phyloP scores from a whole-genome alignment of 2,329 filamentous ascomycete species.

The Coniochaeta prunicola region DNA sequence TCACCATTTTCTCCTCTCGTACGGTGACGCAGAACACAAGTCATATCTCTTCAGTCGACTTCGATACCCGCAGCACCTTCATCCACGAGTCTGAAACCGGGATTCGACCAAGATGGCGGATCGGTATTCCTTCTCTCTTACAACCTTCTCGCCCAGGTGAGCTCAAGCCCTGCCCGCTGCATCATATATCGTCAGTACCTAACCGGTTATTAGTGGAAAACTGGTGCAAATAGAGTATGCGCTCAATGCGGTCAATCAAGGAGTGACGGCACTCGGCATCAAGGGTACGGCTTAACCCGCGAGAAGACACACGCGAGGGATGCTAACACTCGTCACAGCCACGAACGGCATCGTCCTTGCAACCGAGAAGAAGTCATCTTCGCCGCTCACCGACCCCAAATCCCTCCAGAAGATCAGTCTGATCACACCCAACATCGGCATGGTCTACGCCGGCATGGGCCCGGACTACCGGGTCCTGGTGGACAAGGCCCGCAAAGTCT shows the following conservation, averaged over 20 bases:
- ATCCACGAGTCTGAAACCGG: background rate
- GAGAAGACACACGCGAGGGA: background rate
- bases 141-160: constrained; percentile 98
- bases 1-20: background rate
- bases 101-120: constrained; percentile 65
- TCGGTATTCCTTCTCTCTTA: constrained; percentile 98
- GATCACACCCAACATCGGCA: constrained; percentile 98
- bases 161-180: constrained; percentile 21
- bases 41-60: background rate
- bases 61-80: background rate
- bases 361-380: constrained; percentile 99
- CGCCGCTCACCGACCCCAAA: constrained; percentile 88
- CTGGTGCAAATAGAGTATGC: constrained; percentile 99
- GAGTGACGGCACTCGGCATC: constrained; percentile 95
- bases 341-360: constrained; percentile 98
- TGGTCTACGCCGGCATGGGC: constrained; percentile 99
- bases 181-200: constrained; percentile 9
- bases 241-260: constrained; percentile 97
- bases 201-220: constrained; percentile 65
- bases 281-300: constrained; percentile 59
- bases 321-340: constrained; percentile 47
- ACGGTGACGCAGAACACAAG: background rate
- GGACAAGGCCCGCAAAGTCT: constrained; percentile 96
- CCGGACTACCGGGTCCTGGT: constrained; percentile 97
- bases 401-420: constrained; percentile 96